phyloP scores from a whole-genome alignment of 176 grass and related monocot genomes.

The Musa itinerans region DNA sequence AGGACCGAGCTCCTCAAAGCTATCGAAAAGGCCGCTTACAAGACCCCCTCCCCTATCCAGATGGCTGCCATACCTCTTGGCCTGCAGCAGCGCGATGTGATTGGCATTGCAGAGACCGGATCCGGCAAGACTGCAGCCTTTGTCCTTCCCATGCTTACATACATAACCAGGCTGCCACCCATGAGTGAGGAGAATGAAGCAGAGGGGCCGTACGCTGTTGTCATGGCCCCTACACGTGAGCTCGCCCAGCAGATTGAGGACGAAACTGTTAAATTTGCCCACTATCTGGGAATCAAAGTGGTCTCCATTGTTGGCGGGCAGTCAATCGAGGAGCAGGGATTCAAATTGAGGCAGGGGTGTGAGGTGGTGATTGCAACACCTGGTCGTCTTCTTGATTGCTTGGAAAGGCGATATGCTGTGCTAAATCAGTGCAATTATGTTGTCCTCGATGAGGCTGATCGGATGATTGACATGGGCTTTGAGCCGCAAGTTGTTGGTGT shows the following conservation, averaged over 20 bases:
- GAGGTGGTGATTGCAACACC: constrained; percentile 96
- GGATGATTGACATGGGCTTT: constrained; percentile 99
- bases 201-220: constrained; percentile 93
- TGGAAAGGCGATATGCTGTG: constrained; percentile 89
- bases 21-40: constrained; percentile 75
- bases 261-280: constrained; percentile 93
- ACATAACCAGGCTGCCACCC: constrained; percentile 79
- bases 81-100: constrained; percentile 93
- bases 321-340: constrained; percentile 96
- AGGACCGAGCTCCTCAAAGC: constrained; percentile 61
- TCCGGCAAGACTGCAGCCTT: constrained; percentile 96
- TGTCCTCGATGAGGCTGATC: constrained; percentile 93
- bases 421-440: constrained; percentile 99
- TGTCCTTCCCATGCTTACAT: constrained; percentile 87
- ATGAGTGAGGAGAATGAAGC: constrained; percentile 94
- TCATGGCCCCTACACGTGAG: constrained; percentile 95
- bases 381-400: constrained; percentile 87
- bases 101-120: constrained; percentile 89
- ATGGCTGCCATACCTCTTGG: constrained; percentile 96
- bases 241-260: constrained; percentile 98
- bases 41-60: constrained; percentile 80
- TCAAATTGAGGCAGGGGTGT: constrained; percentile 87
- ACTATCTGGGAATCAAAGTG: constrained; percentile 87
- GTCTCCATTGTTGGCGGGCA: constrained; percentile 95
- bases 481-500: constrained; percentile 97